Base-by-base conservation (phyloP, 2,329 filamentous ascomycete genomes). In the Taxawa tesnikishii region DNA sequence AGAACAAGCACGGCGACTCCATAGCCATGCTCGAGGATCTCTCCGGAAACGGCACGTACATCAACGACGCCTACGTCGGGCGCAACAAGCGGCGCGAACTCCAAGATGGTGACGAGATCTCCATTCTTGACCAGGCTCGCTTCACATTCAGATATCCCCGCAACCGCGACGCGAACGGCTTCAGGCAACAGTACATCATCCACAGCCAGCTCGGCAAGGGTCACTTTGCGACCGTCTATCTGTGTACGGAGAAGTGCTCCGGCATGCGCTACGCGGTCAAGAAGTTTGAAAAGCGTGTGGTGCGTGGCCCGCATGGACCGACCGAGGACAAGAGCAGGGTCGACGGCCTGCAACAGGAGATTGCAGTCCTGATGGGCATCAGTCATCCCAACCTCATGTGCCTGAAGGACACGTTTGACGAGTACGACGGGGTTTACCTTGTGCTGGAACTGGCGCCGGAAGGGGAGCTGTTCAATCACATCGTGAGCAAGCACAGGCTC, bases 281-380 rank as follows among this genome's bases (percentile, higher is more conserved):
- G 63, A 78, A 90, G 37, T 96, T 98, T 51, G 85, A 84, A 46
- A 90, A 84, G 59, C 76, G 81, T 4, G 68, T 77, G 3, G 82
- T 81, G n/a, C 70, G 78, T 37, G 84, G 87, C 25, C 36, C 29
- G 10, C 30, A 32, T 2, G 27, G 33, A 13, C 29, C 15, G 4
- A 36, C 38, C 4, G 38, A 41, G 15, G 85, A 94, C 43, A 75
- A 73, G 41, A 80, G 83, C 12, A 88, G 87, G 55, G 76, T 79
- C 5, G 84, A 94, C 38, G 79, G 83, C 3, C 59, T 96, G 28
- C 84, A 94, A 52, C 87, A 96, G 54, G 92, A 98, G 55, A 93
- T 98, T 51, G 88, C 83, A 14, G 83, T 98, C 11, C 62, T 98
- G 38, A 96, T 94, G 85, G 76, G 85, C n/a, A 84, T 98, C 39